Conservation (phyloP, 2,329 filamentous ascomycete species). For the Diaporthe sp. region DNA sequence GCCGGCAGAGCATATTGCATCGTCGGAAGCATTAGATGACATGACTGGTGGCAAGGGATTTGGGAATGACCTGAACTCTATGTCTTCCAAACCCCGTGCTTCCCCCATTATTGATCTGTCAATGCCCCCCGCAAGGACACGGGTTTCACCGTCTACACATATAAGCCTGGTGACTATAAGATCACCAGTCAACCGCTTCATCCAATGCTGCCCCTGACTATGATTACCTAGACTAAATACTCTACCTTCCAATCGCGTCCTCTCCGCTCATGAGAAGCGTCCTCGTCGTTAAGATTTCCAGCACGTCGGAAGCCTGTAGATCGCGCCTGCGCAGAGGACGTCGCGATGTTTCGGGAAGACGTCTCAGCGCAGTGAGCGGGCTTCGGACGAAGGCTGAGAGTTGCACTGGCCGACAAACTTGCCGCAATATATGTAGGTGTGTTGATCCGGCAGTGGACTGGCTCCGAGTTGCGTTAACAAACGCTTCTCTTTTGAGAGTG, state of each 20-base stretch:
- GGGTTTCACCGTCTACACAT: slow-evolving; percentile 10
- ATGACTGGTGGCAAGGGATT: not conserved
- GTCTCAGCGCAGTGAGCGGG: slow-evolving; percentile 2
- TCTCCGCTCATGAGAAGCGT: not conserved
- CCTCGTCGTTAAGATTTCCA: not conserved
- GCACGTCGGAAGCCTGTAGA: slow-evolving; percentile 2
- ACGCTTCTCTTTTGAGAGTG: not conserved
- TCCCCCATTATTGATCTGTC: not conserved
- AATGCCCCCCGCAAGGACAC: not conserved
- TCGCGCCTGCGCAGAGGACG: not conserved
- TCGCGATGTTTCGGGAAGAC: slow-evolving; percentile 13
- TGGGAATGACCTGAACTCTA: not conserved
- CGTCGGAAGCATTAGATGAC: not conserved
- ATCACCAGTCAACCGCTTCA: no score
- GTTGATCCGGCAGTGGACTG: not conserved
- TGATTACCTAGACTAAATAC: not conserved
- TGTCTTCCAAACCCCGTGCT: not conserved
- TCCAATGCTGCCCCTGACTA: not conserved
- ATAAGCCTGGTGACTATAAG: not conserved
- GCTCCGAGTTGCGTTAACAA: not conserved
- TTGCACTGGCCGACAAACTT: not conserved
- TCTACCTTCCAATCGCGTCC: slow-evolving; percentile 2
- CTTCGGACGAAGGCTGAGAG: slow-evolving; percentile 21
- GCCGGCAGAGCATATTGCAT: not conserved
- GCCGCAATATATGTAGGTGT: not conserved